Conservation (phyloP, 176 grass and related monocot species). For the Lolium rigidum region DNA sequence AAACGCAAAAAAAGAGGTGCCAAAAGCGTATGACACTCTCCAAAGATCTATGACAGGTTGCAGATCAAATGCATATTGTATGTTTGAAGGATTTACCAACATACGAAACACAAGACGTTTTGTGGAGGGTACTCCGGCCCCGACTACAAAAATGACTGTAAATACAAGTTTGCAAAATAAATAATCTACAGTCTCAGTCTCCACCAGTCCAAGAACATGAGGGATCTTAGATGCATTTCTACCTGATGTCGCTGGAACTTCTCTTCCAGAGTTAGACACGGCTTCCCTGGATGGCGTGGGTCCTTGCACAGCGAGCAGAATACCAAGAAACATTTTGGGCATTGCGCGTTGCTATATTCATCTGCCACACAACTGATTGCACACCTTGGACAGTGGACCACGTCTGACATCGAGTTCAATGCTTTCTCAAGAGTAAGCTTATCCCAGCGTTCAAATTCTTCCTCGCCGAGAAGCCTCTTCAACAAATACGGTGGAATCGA, state of each 20-base stretch:
- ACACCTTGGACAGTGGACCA: constrained; percentile 68
- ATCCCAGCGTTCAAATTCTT: constrained; percentile 71
- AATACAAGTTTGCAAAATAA: neutral
- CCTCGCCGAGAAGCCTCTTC: constrained; percentile 49
- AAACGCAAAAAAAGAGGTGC: neutral
- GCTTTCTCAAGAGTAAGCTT: constrained; percentile 63
- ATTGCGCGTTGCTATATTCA: constrained; percentile 52
- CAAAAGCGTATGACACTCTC: neutral
- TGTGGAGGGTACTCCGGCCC: neutral
- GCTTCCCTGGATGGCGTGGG: constrained; percentile 45
- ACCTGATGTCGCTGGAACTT: neutral
- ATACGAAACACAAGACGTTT: neutral
- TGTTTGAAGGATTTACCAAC: neutral
- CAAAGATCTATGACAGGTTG: neutral
- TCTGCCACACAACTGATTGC: constrained; percentile 60
- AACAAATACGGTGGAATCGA: constrained; percentile 57
- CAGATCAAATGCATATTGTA: constrained; percentile 10
- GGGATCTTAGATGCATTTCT: neutral
- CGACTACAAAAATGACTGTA: neutral
- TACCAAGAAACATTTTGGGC: constrained; percentile 59
- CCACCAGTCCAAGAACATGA: neutral
- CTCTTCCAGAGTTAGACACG: constrained; percentile 8
- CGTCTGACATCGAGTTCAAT: constrained; percentile 62
- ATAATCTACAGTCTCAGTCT: neutral
- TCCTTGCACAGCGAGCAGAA: constrained; percentile 64